Evolutionary conservation across 371 early-diverging fungal genomes (phyloP).

Genomic region (Haplosporangium sp.): DNA sequence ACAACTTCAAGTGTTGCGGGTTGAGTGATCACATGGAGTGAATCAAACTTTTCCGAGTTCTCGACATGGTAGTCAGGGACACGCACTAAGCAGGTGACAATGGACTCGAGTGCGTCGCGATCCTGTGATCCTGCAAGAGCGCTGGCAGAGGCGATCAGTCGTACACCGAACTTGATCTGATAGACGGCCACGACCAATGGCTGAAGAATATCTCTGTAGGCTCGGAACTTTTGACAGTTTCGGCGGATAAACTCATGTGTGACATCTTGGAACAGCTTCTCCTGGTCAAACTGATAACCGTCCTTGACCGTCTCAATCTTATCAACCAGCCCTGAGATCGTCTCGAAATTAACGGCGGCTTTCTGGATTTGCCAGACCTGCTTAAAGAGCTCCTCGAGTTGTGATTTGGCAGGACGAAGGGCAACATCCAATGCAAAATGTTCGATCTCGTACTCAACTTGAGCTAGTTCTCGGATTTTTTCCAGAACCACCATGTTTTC

Average conservation of each 20-base stretch:
- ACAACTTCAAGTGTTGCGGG: slow-evolving; percentile 58
- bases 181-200: slow-evolving; percentile 78
- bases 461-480: slow-evolving; percentile 52
- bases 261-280: slow-evolving; percentile 77
- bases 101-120: slow-evolving; percentile 57
- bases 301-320: slow-evolving; percentile 58
- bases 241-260: slow-evolving; percentile 77
- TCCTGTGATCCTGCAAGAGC: slow-evolving; percentile 52
- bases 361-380: slow-evolving; percentile 78
- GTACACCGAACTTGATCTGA: slow-evolving; percentile 83
- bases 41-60: slow-evolving; percentile 55
- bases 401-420: slow-evolving; percentile 77
- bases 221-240: slow-evolving; percentile 59
- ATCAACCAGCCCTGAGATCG: slow-evolving; percentile 58
- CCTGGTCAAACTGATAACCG: slow-evolving; percentile 62
- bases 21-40: slow-evolving; percentile 60
- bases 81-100: slow-evolving; percentile 56
- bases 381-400: slow-evolving; percentile 78
- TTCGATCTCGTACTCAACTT: slow-evolving; percentile 58
- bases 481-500: slow-evolving; percentile 61
- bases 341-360: slow-evolving; percentile 67
- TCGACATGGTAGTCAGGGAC: slow-evolving; percentile 58
- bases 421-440: slow-evolving; percentile 59
- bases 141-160: slow-evolving; percentile 61
- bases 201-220: slow-evolving; percentile 82